Evolutionary conservation across 805 yeast species (phyloP), one percentile per base, ranked within the genome.

Genomic region (Candida caryicola): DNA sequence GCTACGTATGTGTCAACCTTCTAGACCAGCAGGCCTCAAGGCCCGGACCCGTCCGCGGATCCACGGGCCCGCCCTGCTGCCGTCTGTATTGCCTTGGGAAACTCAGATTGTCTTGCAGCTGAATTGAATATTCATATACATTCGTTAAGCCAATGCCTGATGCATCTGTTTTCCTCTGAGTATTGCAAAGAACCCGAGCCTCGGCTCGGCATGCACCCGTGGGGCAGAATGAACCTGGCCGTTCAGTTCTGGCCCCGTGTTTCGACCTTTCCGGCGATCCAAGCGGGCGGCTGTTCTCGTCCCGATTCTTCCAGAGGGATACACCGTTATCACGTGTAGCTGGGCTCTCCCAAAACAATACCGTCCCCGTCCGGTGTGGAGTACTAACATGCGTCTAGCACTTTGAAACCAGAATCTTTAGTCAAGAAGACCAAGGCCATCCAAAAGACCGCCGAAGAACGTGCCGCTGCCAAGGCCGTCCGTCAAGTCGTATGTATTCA

Each of bases 391-490:
- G 35, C 41, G 30, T 41, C 9, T 58, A 66, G 73, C 52, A 64
- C 77, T 62, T 68, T 76, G 57, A 69, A 75, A 71, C 95, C 95
- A 79, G 95, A 85, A 81, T 73, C 93, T 66, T 83, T 81, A 69
- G 73, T 82, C 71, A 85, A 85, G 82, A 81, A 83, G 78, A 69
- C 82, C 60, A 79, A 83, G 77, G 80, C 84, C 70, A 77, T 79
- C 67, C 81, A 82, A 64, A 83, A 84, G 79, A 72, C 79, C 60
- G 77, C 82, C 55, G 85, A 81, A 65, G 78, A 81, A 70, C 77
- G 83, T 62, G 82, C 86, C 66, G 89, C 87, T 62, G 90, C 79
- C 65, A 82, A 79, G 74, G 76, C 71, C 64, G 84, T 81, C 54
- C 78, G 88, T 71, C 77, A 79, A 73, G 81, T 79, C 63, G 95